Conservation (phyloP, 2,329 filamentous ascomycete genomes). For the Ustilaginoidea virens region DNA sequence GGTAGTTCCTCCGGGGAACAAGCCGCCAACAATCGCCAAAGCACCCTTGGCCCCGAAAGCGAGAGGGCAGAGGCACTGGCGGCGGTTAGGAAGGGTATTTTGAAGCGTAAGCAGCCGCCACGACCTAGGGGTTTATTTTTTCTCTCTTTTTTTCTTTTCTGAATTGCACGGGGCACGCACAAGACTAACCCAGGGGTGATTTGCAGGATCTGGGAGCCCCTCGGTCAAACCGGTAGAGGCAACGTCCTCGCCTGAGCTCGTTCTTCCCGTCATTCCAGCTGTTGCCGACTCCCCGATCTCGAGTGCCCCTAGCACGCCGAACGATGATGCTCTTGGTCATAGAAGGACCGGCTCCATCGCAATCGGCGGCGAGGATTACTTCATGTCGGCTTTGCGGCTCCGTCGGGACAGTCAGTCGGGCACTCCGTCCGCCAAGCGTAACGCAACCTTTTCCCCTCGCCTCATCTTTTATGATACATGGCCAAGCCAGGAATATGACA, state of each 20-base stretch:
- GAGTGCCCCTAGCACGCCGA: slow-evolving; percentile 76
- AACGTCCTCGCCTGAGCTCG: slow-evolving; percentile 28
- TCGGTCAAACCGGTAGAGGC: slow-evolving; percentile 47
- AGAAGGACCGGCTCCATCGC: slow-evolving; percentile 54
- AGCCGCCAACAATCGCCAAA: too few species aligned
- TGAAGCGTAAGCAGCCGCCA: slow-evolving; percentile 65
- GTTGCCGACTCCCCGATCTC: slow-evolving; percentile 68
- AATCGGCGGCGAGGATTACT: slow-evolving; percentile 78
- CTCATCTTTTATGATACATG: slow-evolving; percentile 95
- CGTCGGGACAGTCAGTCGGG: slow-evolving; percentile 63
- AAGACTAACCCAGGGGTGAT: too few species aligned
- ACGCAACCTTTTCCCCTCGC: slow-evolving; percentile 71
- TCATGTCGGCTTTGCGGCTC: slow-evolving; percentile 60
- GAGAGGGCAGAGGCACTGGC: slow-evolving; percentile 86
- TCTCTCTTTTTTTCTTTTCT: too few species aligned
- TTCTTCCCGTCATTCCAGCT: slow-evolving; percentile 44
- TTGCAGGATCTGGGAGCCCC: slow-evolving; percentile 48
- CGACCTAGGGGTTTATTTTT: background rate
- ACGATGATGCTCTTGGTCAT: slow-evolving; percentile 56
- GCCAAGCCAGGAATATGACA: slow-evolving; percentile 90
- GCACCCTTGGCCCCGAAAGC: slow-evolving; percentile 77
- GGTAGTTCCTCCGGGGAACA: slow-evolving; percentile 44
- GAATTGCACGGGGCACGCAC: too few species aligned
- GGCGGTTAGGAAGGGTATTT: slow-evolving; percentile 84
- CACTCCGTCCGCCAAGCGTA: slow-evolving; percentile 58